Percentiles rank a stretch among this genome's conserved stretches.
Conservation (phyloP, 352 stramenopile species). For the Blastocystis sp. region DNA sequence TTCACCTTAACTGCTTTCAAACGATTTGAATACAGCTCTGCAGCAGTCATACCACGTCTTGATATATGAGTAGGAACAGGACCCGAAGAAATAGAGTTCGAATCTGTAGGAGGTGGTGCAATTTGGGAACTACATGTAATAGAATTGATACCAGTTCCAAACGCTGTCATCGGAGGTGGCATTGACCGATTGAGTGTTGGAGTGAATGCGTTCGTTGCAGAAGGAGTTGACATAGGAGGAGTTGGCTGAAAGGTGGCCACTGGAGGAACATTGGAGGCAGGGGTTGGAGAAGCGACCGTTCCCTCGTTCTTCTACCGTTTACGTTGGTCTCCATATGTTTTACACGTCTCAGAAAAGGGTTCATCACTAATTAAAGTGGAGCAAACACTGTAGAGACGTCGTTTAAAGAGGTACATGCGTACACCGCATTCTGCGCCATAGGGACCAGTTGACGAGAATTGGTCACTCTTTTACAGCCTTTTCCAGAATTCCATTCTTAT, state of each 20-base stretch:
- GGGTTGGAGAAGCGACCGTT: background rate
- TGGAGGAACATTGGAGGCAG: background rate
- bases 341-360: slow-evolving; percentile 43
- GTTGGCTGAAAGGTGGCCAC: background rate
- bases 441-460: background rate
- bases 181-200: background rate
- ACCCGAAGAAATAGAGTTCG: background rate
- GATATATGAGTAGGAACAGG: background rate
- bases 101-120: background rate
- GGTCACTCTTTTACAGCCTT: background rate
- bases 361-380: background rate
- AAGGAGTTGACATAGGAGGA: background rate
- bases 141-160: background rate
- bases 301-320: background rate
- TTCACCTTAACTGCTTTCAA: background rate
- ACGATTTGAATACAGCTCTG: slow-evolving; percentile 39
- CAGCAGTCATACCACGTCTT: slow-evolving; percentile 22
- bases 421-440: background rate
- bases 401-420: background rate
- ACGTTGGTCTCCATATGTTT: background rate
- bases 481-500: background rate
- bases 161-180: background rate
- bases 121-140: background rate
- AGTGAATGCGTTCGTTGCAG: background rate
- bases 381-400: background rate